Conservation (phyloP, 2,329 filamentous ascomycete genomes). For the Penicillium corylophilum region DNA sequence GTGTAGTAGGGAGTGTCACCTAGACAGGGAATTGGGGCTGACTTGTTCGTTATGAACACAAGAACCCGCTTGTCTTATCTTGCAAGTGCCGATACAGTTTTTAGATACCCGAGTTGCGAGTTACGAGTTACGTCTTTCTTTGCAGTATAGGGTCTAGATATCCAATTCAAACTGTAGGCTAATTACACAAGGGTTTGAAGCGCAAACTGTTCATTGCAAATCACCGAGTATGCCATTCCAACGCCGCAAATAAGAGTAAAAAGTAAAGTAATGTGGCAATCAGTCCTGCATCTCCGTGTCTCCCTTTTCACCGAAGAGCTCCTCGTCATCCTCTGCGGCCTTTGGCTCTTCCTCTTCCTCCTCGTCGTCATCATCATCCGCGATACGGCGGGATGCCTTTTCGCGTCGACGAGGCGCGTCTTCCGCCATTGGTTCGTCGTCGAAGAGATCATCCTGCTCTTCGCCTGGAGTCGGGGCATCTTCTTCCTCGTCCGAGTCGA, state of each 20-base stretch:
- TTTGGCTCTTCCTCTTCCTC: constrained; percentile 48
- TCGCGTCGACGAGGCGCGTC: constrained; percentile 34
- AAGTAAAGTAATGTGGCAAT: constrained; percentile 13
- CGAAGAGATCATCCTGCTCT: constrained; percentile 31
- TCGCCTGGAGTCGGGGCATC: constrained; percentile 39
- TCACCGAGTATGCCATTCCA: neutral
- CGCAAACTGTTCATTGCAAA: constrained; percentile 3
- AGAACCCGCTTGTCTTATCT: neutral
- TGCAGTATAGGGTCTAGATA: neutral
- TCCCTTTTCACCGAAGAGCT: constrained; percentile 38
- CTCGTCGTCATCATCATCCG: constrained; percentile 42
- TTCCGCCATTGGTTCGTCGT: constrained; percentile 48
- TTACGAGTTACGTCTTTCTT: neutral
- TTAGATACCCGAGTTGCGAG: neutral
- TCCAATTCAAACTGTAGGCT: constrained; percentile 1
- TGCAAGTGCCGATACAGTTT: neutral
- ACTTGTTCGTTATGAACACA: neutral
- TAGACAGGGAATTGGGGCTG: neutral
- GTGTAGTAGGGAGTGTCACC: neutral
- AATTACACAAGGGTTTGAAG: constrained; percentile 6
- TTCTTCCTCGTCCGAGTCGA: constrained; percentile 65
- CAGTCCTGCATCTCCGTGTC: constrained; percentile 40
- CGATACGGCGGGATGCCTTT: constrained; percentile 35
- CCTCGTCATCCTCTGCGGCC: constrained; percentile 33
- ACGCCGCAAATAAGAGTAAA: constrained; percentile 8